Evolutionary conservation across 805 yeast species (phyloP), one percentile per base, ranked within the genome.

Genomic region (Kluyveromyces siamensis): DNA sequence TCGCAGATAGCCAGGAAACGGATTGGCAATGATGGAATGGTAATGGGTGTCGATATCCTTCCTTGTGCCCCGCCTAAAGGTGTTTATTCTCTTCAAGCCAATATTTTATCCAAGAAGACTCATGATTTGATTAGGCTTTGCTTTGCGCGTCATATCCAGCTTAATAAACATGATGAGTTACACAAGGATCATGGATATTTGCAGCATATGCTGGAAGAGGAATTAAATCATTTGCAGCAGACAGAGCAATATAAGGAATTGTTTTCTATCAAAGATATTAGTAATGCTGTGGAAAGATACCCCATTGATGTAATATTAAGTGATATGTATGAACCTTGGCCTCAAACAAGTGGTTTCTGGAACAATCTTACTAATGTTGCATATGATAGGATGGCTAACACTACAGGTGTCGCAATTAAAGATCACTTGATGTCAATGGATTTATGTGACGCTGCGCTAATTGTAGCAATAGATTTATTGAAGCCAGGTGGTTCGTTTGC

Each of bases 321-420:
- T 70, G 95, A 86, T 71, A 85, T 85, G 95, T 84, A 84, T 74
- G 91, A 74, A 62, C 84, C 81, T 44, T 68, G 73, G 70, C 72
- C 77, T 45, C 81, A 77, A 56, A 62, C 64, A 30, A 59, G 69
- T 21, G 79, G 79, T 6, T 78, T 68, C 61, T 72, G 79, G 75
- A 73, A 71, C 61, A 71, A 78, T 67, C 77, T 84, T 74, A 80
- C 87, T 82, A 83, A 83, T 81, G 77, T 76, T 48, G 80, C 96
- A 43, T 84, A 81, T 63, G 72, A 72, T 69, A 91, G 96, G 98
- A 84, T 91, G 86, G 86, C 88, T 44, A 91, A 91, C 61, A 87
- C 97, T 4, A 73, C 89, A 13, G 98, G 99, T 4, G 68, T 87
- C 39, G 77, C 82, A 9, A 80, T 84, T 39, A 78, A 79, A 53